Conservation (phyloP, 371 early-diverging fungal genomes). For the Mycotypha africana region DNA sequence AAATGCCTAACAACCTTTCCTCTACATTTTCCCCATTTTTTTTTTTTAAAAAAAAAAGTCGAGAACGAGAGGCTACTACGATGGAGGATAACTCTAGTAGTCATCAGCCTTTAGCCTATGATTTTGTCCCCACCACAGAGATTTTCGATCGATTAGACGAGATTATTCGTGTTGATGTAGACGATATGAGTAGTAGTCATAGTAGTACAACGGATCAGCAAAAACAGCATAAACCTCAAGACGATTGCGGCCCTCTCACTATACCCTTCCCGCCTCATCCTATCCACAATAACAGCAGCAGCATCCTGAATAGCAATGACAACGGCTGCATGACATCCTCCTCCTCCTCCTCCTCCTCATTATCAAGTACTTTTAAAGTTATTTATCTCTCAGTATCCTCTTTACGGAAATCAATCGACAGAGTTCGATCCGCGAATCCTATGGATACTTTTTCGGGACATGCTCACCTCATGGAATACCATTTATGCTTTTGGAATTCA, state of each 20-base stretch:
- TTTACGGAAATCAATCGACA: conserved; percentile 12
- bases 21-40: too few species aligned
- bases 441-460: too few species aligned
- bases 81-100: too few species aligned
- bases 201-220: too few species aligned
- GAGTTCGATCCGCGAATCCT: conserved; percentile 1
- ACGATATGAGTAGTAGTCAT: conserved; percentile 10
- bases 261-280: too few species aligned
- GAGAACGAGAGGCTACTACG: background rate
- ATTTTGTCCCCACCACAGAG: conserved; percentile 20
- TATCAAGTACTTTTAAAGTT: too few species aligned
- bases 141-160: conserved; percentile 18
- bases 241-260: too few species aligned
- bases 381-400: conserved; percentile 3
- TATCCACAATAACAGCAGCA: too few species aligned
- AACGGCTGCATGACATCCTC: background rate
- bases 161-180: conserved; percentile 8
- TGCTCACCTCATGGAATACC: conserved; percentile 13
- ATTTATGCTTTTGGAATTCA: conserved; percentile 21
- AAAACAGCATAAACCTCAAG: too few species aligned
- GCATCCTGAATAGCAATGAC: too few species aligned
- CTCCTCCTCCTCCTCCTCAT: too few species aligned
- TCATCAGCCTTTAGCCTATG: conserved; percentile 19
- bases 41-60: conserved; percentile 13
- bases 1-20: background rate